Base-by-base conservation (phyloP, 768 basidiomycete species). In the Suillus hirtellus region DNA sequence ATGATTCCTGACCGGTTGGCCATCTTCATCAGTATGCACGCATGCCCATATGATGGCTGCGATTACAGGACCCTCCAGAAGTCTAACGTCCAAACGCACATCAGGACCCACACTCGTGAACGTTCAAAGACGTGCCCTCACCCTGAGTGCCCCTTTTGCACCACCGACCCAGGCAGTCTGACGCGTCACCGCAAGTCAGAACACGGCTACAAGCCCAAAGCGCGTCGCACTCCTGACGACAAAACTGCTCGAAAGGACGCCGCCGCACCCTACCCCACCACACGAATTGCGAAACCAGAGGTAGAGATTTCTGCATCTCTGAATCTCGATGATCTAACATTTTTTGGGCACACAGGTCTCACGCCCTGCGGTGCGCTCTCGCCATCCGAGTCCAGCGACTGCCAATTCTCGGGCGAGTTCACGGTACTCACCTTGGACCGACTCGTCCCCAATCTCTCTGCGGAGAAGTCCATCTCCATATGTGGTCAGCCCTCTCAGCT, bases 11-110 rank as follows among this genome's bases (percentile, higher is more conserved):
- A 3, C 12, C 56, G 67, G 38, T 74, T 52, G 2, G 9, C 35
- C 4, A 5, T 40, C 38, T n/a, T 19, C 40, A 1, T 42, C 50
- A 77, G 76, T 3, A 75, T 66, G 72, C 37, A 64, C 27, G 10
- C 17, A 4, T 77, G 76, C 27, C 63, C 70, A 4, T 55, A 66
- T 35, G 15, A 38, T 0, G 68, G 62, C 5, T 77, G 76, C 40
- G 12, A 17, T 0, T 70, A 68, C 59, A 66, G 46, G 9, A 63
- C 76, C 0, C 66, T 75, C 1, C 77, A 77, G n/a, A 60, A 52
- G 3, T 72, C 71, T 0, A 77, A 76, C 37, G 21, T 77, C 1
- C n/a, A 44, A 0, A 72, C 69, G 0, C 76, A 77, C 31, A 17
- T 70, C 17, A 72, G 71, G 9, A 69, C 59, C 2, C 77, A 78